Evolutionary conservation across 1,284 basidiomycete genomes (phyloP), one percentile per base, ranked within the genome.

Genomic region (Mycosarcoma mackinlayi): DNA sequence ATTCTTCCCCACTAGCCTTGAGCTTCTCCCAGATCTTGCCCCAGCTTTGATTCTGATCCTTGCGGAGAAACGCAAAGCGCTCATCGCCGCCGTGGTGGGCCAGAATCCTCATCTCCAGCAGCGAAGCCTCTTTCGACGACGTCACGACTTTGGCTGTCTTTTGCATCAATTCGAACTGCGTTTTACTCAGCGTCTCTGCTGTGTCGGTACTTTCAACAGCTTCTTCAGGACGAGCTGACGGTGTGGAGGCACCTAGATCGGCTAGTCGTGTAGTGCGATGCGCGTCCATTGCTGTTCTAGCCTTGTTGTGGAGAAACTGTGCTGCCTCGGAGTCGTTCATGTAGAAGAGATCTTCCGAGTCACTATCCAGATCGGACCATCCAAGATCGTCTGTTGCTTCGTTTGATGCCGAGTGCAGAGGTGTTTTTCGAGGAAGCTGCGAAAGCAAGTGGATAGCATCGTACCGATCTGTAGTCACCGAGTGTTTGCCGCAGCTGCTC

Each of bases 21-120:
- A 63, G 16, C 13, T 2, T 33, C 8, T 51, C 27, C 60, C 60
- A 63, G 0, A 63, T 28, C 10, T 6, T 5, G 11, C 27, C 14
- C 18, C 18, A 21, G 24, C 7, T 16, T 14, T 27, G 35, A 24
- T 31, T 14, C 27, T 25, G 3, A 6, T 48, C 41, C 9, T 28
- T 39, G 30, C 88, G 86, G 33, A 94, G 83, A 80, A 94, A 94
- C 0, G 89, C 87, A 77, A 94, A 93, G 1, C 87, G 73, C 77
- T 85, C 79, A 89, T 92, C 67, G 79, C 57, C 84, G 0, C 91
- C 89, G 74, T 94, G 88, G 73, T 94, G 92, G 6, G 92, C 89
- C 5, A 94, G 84, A 61, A 94, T 93, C n/a, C 91, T 88, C 86
- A 92, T 89, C 82, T 93, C 91, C 14, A 94, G 85, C 63, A 91